phyloP scores from a whole-genome alignment of 176 grass and related monocot genomes.

The Bolboschoenus planiculmis region DNA sequence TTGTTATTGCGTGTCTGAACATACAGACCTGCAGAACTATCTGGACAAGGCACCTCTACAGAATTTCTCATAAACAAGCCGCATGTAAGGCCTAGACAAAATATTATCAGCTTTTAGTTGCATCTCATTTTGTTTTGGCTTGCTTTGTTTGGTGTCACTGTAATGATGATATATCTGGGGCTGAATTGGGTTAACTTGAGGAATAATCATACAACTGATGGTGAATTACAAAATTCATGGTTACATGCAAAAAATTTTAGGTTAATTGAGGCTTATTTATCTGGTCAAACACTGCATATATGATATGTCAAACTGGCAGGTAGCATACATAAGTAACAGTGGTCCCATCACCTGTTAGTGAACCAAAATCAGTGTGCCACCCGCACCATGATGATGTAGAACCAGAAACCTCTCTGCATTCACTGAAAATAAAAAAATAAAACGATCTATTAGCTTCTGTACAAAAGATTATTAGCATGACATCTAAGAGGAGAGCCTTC shows the following conservation, averaged over 20 bases:
- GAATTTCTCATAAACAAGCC: slow-evolving; percentile 80
- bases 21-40: slow-evolving; percentile 81
- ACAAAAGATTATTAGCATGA: background rate
- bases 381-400: slow-evolving; percentile 93
- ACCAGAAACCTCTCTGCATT: slow-evolving; percentile 28
- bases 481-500: background rate
- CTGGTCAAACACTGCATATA: background rate
- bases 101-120: background rate
- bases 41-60: slow-evolving; percentile 65
- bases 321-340: background rate
- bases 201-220: background rate
- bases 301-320: background rate
- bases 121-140: background rate
- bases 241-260: background rate
- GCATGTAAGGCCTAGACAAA: slow-evolving; percentile 63
- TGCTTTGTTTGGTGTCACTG: background rate
- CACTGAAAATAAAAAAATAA: slow-evolving; percentile 32
- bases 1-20: slow-evolving; percentile 57
- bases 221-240: background rate
- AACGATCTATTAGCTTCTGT: background rate
- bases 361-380: slow-evolving; percentile 92
- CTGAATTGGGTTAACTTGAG: background rate
- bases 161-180: background rate
- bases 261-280: background rate
- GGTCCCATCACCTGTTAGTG: slow-evolving; percentile 59